Evolutionary conservation across 2,329 filamentous ascomycete genomes (phyloP), one percentile per base, ranked within the genome.

Genomic region (Fulvia fulva): DNA sequence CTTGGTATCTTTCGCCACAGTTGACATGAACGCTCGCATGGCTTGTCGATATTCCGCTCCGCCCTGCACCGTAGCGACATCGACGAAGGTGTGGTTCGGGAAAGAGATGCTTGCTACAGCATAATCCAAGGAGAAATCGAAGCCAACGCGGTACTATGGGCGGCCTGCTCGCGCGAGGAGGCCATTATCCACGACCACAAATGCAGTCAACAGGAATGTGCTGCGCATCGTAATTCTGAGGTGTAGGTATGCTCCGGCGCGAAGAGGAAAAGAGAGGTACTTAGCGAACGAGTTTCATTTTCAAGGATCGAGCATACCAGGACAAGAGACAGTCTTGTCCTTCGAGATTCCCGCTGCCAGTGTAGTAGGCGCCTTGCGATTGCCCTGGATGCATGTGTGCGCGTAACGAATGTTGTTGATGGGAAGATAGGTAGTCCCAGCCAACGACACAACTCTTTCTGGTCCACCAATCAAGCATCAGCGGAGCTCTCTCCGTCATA

Each of bases 71-170:
- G 25, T 55, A 43, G 43, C 53, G 25, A 55, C 53, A 49, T 55
- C 53, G 19, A 49, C 53, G 26, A 47, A 55, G 43, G 53, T 47
- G 26, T 37, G 53, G 53, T 55, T 55, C 19, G 26, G 25, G 21
- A 49, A 55, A 21, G 34, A 25, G 43, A 55, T 55, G 53, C 43
- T 55, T 49, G 43, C 53, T 49, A 55, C 53, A 55, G 53, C 53
- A 49, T 55, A 49, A 49, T 55, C 53, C 41, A 55, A 25, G 16
- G 53, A 55, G 26, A 55, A 47, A 43, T 55, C 53, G 43, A 55
- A 34, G 53, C 43, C 53, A 14, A 55, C 53, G 53, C 53, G 47
- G 43, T 55, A 49, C 53, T 55, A 25, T 5, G 53, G 53, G 43
- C 43, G 53, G 25, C 43, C 53, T 49, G 44, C 43, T 37, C 19